phyloP scores from a whole-genome alignment of 169 alveolate species.

The Plasmodium inui region DNA sequence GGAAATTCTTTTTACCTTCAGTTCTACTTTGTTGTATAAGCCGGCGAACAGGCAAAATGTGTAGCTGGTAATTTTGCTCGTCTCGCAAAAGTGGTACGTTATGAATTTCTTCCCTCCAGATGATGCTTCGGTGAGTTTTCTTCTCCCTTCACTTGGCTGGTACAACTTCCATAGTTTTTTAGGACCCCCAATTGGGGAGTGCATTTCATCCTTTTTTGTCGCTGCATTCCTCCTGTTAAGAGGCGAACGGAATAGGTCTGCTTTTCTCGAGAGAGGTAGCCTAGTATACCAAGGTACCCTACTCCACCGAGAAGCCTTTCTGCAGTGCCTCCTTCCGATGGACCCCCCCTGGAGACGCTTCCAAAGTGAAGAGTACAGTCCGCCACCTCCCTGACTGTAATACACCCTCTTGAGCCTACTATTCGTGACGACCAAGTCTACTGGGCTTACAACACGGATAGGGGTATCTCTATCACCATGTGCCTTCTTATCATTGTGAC shows the following conservation, averaged over 20 bases:
- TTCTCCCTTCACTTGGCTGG: not conserved
- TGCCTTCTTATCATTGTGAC: not conserved
- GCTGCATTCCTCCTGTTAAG: not conserved
- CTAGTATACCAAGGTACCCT: not conserved
- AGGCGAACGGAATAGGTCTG: too few relatives aligned
- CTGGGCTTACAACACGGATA: not conserved
- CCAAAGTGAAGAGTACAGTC: not conserved
- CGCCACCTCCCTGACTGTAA: not conserved
- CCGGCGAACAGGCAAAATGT: conserved; percentile 60
- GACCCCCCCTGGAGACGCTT: not conserved
- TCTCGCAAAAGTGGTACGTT: conserved; percentile 25
- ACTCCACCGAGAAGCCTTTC: not conserved
- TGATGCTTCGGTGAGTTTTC: not conserved
- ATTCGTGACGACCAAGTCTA: conserved; percentile 13
- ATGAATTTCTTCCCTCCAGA: not conserved
- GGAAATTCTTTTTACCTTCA: conserved; percentile 3
- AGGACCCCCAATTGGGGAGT: not conserved
- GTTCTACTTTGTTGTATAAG: conserved; percentile 11
- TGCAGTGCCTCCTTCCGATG: not conserved
- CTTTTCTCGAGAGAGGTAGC: not conserved
- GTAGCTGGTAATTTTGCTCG: conserved; percentile 16
- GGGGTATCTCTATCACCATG: not conserved
- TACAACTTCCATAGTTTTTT: not conserved
- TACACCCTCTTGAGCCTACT: conserved; percentile 31
- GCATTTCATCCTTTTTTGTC: not conserved